Conservation (phyloP, 148 eudicot genomes). For the Arbutus unedo region DNA sequence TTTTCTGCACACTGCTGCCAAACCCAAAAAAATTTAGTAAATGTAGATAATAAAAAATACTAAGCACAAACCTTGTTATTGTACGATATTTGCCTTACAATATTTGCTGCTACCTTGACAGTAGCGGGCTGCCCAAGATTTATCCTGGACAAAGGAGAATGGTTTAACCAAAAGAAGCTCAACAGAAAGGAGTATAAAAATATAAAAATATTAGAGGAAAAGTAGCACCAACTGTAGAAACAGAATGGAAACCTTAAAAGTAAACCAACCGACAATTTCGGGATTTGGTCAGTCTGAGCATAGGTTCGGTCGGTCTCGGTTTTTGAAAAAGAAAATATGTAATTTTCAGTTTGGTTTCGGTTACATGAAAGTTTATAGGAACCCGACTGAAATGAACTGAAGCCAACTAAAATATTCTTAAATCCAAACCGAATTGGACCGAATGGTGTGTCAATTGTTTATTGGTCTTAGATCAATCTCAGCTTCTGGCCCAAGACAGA, state of each 20-base stretch:
- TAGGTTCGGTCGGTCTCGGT: too few species aligned
- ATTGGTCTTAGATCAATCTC: too few species aligned
- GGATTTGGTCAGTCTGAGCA: too few species aligned
- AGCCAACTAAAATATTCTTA: too few species aligned
- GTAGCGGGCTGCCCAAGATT: slow-evolving; percentile 97
- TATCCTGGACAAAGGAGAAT: slow-evolving; percentile 46
- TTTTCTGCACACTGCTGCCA: background rate
- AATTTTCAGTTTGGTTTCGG: too few species aligned
- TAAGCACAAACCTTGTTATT: slow-evolving; percentile 86
- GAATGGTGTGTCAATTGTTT: too few species aligned
- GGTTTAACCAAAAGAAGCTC: slow-evolving; percentile 3
- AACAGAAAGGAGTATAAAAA: background rate
- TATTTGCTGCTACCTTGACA: slow-evolving; percentile 97
- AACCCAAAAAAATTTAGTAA: background rate
- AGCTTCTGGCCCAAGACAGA: too few species aligned
- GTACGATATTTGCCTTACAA: slow-evolving; percentile 71
- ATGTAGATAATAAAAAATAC: background rate
- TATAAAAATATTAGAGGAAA: background rate
- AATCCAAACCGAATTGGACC: too few species aligned
- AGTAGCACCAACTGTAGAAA: background rate
- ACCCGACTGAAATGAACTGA: too few species aligned
- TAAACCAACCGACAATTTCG: too few species aligned
- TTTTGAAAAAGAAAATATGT: too few species aligned
- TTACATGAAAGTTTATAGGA: too few species aligned
- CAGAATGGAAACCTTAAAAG: background rate